Evolutionary conservation across 2,329 filamentous ascomycete species (phyloP), one percentile per base, ranked within the genome.

Genomic region (Aspergillus sp.): DNA sequence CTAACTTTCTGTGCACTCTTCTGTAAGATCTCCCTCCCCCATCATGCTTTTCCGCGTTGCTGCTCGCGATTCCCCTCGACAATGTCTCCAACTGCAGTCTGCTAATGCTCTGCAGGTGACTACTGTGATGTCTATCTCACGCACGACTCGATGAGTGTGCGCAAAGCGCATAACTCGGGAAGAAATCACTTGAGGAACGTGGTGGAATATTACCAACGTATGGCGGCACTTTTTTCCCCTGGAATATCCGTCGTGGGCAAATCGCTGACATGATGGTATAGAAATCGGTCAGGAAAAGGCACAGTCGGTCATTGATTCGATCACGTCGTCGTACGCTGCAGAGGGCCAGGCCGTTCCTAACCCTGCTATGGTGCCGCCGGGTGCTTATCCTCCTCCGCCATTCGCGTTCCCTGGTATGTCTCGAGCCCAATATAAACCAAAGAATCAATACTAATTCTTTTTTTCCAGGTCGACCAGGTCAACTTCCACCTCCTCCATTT

Each of bases 111-210:
- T 10, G 39, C 33, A 77, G 71, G 90, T 78, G 93, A 98, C 70
- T 98, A 98, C 73, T 98, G 93, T 81, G 93, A 98, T 86, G 93
- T 98, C 70, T 98, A 98, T 79, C 86, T 98, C 59, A 98, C 93
- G 56, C 93, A 98, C 79, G 93, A 98, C 78, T 95, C 90, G 37
- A 97, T 97, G 91, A 95, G 90, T 72, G 93, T 98, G 71, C 90
- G 93, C 60, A 97, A 97, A 75, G 93, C 93, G 39, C 93, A 98
- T 72, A 98, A 98, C 76, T 86, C 83, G 66, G 93, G 93, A 50
- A 83, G 91, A 60, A 98, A 98, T 74, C 93, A 98, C 66, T 74
- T 98, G 51, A 88, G 93, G 62, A 98, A 98, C 69, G 93, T 98
- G 28, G 86, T 96, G 59, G 90, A 96, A 66, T 98, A 98, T 74